phyloP scores from a whole-genome alignment of 1,284 basidiomycete genomes.

The Rhodotorula sp. region DNA sequence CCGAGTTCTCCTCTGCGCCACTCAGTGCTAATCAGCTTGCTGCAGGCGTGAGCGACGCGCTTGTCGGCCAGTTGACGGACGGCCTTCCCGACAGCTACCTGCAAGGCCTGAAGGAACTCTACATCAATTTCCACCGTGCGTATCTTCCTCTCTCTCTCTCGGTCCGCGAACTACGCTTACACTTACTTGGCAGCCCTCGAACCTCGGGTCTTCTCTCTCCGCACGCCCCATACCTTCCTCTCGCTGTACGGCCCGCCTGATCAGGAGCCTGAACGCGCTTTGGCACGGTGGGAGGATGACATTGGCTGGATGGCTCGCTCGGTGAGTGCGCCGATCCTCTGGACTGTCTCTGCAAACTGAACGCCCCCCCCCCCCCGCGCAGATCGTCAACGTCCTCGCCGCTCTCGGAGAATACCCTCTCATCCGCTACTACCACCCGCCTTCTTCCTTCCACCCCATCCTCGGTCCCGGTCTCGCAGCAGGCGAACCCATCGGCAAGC shows the following conservation, averaged over 20 bases:
- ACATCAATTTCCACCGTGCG: conserved; percentile 81
- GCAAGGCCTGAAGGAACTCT: conserved; percentile 73
- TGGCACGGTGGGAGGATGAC: conserved; percentile 75
- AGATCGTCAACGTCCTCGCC: conserved; percentile 88
- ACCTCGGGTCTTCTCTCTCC: conserved; percentile 74
- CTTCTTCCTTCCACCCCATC: conserved; percentile 66
- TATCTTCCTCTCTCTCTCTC: neutral
- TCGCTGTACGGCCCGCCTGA: conserved; percentile 76
- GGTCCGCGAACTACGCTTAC: neutral
- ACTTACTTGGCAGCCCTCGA: conserved; percentile 62
- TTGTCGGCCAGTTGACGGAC: conserved; percentile 69
- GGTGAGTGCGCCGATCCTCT: conserved; percentile 43
- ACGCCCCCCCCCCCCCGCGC: conserved; percentile 40
- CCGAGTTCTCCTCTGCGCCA: too few species aligned
- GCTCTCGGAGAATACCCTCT: conserved; percentile 89
- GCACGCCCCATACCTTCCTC: conserved; percentile 75
- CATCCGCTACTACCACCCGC: conserved; percentile 88
- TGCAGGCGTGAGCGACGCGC: conserved; percentile 66
- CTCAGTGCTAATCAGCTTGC: neutral
- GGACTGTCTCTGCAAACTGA: conserved; percentile 20
- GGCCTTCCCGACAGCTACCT: conserved; percentile 53
- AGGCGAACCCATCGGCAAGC: conserved; percentile 63
- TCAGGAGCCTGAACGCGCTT: conserved; percentile 56
- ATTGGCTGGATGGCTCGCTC: conserved; percentile 60
- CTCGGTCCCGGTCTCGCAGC: conserved; percentile 71